Percentiles rank a stretch among this genome's conserved stretches.
Evolutionary conservation across 805 yeast genomes (phyloP).

Genomic region (Ogataea pignaliae): DNA sequence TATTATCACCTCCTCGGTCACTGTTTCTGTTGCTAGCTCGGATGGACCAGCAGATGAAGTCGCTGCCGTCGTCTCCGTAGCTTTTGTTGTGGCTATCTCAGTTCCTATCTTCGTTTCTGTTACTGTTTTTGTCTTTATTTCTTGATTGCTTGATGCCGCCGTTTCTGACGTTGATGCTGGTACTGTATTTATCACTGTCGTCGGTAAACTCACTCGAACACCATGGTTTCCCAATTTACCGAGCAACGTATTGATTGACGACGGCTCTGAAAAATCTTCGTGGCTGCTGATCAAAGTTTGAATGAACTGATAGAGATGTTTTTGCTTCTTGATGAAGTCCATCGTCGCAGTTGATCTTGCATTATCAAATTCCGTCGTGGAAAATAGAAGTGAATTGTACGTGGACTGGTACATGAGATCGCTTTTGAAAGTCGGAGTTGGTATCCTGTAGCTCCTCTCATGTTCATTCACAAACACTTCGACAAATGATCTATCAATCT

Average conservation of each 20-base stretch:
- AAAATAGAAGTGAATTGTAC: conserved; percentile 23
- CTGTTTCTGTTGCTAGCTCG: neutral
- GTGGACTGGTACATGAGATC: conserved; percentile 30
- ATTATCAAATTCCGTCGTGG: conserved; percentile 12
- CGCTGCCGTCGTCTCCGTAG: no score
- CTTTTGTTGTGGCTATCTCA: no score
- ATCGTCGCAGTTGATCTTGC: neutral
- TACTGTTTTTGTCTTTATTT: no score
- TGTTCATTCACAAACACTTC: conserved; percentile 24
- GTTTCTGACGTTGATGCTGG: no score
- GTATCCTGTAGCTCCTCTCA: conserved; percentile 23
- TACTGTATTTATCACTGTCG: no score
- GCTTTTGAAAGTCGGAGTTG: conserved; percentile 21
- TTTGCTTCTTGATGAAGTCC: conserved; percentile 14
- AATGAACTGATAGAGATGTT: conserved; percentile 17
- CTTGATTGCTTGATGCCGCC: no score
- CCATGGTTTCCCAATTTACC: conserved; percentile 14
- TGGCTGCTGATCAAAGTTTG: conserved; percentile 17
- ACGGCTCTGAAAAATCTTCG: conserved; percentile 17
- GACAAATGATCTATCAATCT: conserved; percentile 17
- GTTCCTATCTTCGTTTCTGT: no score
- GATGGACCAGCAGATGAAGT: no score
- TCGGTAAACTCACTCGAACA: neutral
- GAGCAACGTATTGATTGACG: conserved; percentile 12
- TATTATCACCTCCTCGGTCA: conserved; percentile 6